Conservation (phyloP, 225 moss, liverwort and hornwort genomes). For the Climacium dendroides region DNA sequence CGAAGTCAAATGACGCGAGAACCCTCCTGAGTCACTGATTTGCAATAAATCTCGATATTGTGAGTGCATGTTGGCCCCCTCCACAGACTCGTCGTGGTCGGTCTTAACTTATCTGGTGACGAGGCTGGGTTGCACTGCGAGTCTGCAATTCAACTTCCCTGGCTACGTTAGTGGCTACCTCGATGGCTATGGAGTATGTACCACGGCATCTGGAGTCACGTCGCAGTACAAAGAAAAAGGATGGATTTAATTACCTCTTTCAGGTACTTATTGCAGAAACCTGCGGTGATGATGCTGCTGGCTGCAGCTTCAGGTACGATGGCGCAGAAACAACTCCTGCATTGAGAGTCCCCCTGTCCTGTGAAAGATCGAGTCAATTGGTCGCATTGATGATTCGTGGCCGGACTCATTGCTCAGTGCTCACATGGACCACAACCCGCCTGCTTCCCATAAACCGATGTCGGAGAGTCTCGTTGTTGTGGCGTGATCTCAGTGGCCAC, state of each 20-base stretch:
- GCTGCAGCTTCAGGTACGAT: neutral
- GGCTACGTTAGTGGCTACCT: neutral
- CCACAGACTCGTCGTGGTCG: neutral
- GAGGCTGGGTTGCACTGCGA: neutral
- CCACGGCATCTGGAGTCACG: neutral
- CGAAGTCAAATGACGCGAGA: neutral
- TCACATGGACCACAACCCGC: slow-evolving; percentile 6
- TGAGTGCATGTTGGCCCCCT: neutral
- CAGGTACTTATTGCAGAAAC: slow-evolving; percentile 1
- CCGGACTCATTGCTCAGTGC: neutral
- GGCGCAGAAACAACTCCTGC: slow-evolving; percentile 11
- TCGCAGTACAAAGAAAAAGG: neutral
- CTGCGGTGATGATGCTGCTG: neutral
- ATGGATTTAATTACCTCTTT: neutral
- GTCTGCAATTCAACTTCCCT: neutral
- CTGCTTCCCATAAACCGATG: neutral
- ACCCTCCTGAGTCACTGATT: neutral
- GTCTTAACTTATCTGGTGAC: slow-evolving; percentile 11
- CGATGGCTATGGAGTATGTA: neutral
- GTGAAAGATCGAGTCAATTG: slow-evolving; percentile 16
- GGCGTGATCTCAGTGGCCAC: neutral
- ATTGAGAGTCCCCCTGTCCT: neutral
- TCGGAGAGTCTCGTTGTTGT: neutral
- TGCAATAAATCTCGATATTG: neutral
- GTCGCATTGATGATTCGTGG: slow-evolving; percentile 7